phyloP scores from a whole-genome alignment of 2,329 filamentous ascomycete genomes.

The Hypoxylon sp. region DNA sequence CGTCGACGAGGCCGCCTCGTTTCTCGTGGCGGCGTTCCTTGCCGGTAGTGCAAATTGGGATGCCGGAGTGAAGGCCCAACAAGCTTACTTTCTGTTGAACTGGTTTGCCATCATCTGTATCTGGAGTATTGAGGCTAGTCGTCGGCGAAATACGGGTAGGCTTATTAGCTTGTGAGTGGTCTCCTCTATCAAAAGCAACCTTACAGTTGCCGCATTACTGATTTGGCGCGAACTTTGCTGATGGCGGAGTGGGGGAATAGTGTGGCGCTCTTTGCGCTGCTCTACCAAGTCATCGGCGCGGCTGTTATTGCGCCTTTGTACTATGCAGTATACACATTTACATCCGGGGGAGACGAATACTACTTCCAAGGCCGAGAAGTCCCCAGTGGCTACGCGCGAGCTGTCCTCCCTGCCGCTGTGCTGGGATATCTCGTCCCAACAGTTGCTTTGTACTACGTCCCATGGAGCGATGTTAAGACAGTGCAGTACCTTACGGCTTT shows the following conservation, averaged over 20 bases:
- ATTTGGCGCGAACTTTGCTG: not conserved
- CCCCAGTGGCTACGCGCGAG: slow-evolving; percentile 41
- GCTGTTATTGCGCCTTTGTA: slow-evolving; percentile 51
- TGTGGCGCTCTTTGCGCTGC: slow-evolving; percentile 46
- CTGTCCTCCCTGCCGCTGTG: slow-evolving; percentile 45
- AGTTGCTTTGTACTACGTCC: slow-evolving; percentile 48
- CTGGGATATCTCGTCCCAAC: slow-evolving; percentile 52
- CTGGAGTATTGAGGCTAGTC: slow-evolving; percentile 50
- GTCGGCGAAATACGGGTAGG: slow-evolving; percentile 44
- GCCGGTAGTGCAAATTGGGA: slow-evolving; percentile 50
- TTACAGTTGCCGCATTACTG: not conserved
- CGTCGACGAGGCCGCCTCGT: slow-evolving; percentile 42
- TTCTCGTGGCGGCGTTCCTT: slow-evolving; percentile 49
- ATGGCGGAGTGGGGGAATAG: slow-evolving; percentile 1
- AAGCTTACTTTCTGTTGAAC: slow-evolving; percentile 51
- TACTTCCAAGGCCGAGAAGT: slow-evolving; percentile 43
- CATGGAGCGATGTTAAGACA: slow-evolving; percentile 35
- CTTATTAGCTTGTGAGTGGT: slow-evolving; percentile 51
- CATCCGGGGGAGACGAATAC: slow-evolving; percentile 44
- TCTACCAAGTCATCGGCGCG: slow-evolving; percentile 51
- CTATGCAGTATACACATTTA: slow-evolving; percentile 41
- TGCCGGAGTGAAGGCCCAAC: slow-evolving; percentile 47
- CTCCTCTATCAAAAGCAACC: not conserved
- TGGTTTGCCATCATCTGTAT: slow-evolving; percentile 50
- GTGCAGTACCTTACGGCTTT: slow-evolving; percentile 48